phyloP scores from a whole-genome alignment of 306 rosid species.

The Ormosia semicastrata region DNA sequence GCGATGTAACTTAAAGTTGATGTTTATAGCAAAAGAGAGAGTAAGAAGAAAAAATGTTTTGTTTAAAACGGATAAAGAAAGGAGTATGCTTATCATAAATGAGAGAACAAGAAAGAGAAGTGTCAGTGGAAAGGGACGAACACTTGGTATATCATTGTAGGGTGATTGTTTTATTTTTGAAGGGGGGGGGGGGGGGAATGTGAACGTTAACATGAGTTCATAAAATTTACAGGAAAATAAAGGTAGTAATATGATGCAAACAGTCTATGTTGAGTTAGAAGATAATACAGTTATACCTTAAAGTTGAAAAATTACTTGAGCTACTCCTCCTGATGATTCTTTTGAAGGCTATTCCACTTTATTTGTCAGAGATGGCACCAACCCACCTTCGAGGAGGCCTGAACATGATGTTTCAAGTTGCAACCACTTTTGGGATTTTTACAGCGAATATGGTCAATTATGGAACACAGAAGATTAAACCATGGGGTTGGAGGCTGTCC shows the following conservation, averaged over 20 bases:
- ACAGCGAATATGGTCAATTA: constrained; percentile 86
- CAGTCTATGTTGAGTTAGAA: constrained; percentile 14
- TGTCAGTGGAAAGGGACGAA: no score
- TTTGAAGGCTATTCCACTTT: constrained; percentile 84
- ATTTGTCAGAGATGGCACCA: constrained; percentile 94
- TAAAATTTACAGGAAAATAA: constrained; percentile 1
- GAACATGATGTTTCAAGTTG: constrained; percentile 96
- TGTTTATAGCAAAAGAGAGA: no score
- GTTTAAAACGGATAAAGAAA: no score
- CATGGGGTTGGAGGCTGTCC: constrained; percentile 97
- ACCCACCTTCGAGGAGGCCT: constrained; percentile 87
- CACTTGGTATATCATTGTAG: no score
- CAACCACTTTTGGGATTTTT: constrained; percentile 86
- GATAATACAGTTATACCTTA: constrained; percentile 17
- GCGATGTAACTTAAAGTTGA: no score
- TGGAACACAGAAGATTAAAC: constrained; percentile 72
- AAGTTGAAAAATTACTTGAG: constrained; percentile 20
- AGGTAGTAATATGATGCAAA: constrained; percentile 24
- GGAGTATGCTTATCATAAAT: no score
- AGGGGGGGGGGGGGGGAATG: no score
- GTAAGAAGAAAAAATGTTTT: no score
- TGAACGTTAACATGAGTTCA: not conserved
- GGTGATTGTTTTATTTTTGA: no score
- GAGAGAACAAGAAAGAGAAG: no score
- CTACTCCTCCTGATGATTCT: constrained; percentile 28